phyloP scores from a whole-genome alignment of 129 eudicot genomes.

The Escallonia rubra region DNA sequence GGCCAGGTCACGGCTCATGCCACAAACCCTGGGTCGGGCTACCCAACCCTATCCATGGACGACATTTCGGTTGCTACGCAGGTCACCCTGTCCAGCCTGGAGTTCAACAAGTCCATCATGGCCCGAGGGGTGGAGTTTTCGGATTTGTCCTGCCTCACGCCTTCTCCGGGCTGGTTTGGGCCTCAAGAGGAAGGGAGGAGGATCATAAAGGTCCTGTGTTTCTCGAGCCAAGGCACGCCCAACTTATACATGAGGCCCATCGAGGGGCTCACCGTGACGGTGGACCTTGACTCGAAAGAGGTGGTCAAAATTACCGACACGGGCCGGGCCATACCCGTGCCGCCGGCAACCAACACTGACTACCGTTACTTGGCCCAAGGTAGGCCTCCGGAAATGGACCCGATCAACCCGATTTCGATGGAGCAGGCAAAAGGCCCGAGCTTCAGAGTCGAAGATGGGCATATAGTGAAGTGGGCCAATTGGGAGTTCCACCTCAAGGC shows the following conservation, averaged over 20 bases:
- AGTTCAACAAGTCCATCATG: conserved; percentile 43
- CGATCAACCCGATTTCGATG: conserved; percentile 50
- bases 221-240: conserved; percentile 42
- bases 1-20: conserved; percentile 26
- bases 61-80: conserved; percentile 31
- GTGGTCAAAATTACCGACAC: conserved; percentile 37
- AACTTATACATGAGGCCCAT: conserved; percentile 81
- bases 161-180: conserved; percentile 74
- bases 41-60: conserved; percentile 41
- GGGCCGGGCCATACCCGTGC: conserved; percentile 51
- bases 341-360: conserved; percentile 47
- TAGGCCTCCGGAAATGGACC: conserved; percentile 10
- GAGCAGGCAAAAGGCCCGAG: conserved; percentile 76
- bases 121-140: conserved; percentile 49
- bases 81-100: conserved; percentile 15
- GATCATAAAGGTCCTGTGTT: conserved; percentile 52
- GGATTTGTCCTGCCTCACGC: conserved; percentile 38
- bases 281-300: conserved; percentile 40
- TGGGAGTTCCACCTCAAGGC: conserved; percentile 57
- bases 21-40: conserved; percentile 37
- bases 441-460: conserved; percentile 43
- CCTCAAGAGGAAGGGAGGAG: conserved; percentile 50
- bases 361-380: conserved; percentile 20
- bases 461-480: conserved; percentile 63
- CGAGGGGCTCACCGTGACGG: conserved; percentile 48